Conservation (phyloP, 768 basidiomycete genomes). For the Mycena vulgaris region DNA sequence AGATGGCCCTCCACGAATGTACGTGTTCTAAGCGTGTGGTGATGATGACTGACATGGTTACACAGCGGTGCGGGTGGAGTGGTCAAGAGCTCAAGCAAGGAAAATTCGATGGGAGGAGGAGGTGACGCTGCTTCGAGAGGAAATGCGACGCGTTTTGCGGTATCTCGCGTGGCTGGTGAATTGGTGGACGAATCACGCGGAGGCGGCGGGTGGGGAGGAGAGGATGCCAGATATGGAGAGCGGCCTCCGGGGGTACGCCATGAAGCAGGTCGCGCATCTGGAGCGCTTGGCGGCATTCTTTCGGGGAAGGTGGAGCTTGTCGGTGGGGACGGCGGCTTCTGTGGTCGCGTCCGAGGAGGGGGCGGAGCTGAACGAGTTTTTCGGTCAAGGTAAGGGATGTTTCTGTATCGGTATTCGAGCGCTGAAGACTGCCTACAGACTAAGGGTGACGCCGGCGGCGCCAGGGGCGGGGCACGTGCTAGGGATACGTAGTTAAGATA, state of each 20-base stretch:
- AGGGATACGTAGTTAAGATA: no score
- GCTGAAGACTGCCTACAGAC: no score
- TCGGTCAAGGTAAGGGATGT: background rate
- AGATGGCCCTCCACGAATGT: slow-evolving; percentile 5
- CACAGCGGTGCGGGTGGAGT: background rate
- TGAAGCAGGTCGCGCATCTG: background rate
- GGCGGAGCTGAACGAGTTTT: background rate
- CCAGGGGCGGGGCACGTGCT: no score
- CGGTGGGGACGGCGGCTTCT: background rate
- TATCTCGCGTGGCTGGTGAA: background rate
- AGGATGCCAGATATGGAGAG: background rate
- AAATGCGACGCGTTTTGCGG: background rate
- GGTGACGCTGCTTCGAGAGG: background rate
- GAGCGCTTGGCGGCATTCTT: background rate
- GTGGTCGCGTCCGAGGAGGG: background rate
- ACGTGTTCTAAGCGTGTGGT: background rate
- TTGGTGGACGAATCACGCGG: background rate
- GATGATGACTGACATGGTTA: background rate
- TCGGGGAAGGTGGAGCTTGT: background rate
- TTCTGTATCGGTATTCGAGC: background rate
- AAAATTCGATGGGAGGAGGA: slow-evolving; percentile 4
- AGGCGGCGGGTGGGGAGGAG: no score
- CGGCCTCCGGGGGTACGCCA: background rate
- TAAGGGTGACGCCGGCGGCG: no score
- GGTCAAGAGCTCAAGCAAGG: background rate